These are phyloP conservation scores for Zygosaccharomyces sapae DNA, from an alignment of 1,139 yeast species.

Conservation along the genomic window DNA sequence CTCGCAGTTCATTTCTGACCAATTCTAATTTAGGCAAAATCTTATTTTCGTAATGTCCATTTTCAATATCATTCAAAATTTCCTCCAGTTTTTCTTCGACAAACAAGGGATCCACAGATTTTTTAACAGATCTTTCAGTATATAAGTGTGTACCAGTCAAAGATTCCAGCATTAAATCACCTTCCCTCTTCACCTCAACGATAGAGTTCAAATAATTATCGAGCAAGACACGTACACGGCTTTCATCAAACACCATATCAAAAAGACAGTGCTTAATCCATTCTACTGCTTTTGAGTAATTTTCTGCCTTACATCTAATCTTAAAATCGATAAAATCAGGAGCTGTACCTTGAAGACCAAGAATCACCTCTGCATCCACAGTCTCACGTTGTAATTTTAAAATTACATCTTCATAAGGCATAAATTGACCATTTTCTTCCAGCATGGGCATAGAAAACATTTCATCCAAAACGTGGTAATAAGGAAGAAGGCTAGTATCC, in stretches of 20 bases:
- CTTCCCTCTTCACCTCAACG: slow-evolving; percentile 79
- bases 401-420: slow-evolving; percentile 73
- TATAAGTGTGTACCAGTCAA: slow-evolving; percentile 52
- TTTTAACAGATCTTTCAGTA: slow-evolving; percentile 56
- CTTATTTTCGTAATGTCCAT: slow-evolving; percentile 36
- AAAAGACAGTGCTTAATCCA: slow-evolving; percentile 72
- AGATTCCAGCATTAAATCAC: slow-evolving; percentile 66
- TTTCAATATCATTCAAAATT: slow-evolving; percentile 48
- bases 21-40: slow-evolving; percentile 54
- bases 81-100: slow-evolving; percentile 58
- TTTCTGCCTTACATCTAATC: slow-evolving; percentile 56
- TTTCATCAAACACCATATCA: slow-evolving; percentile 64
- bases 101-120: slow-evolving; percentile 60
- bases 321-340: slow-evolving; percentile 61
- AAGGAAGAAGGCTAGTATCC: slow-evolving; percentile 51
- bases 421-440: slow-evolving; percentile 50
- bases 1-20: slow-evolving; percentile 56
- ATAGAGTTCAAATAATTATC: slow-evolving; percentile 73
- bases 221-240: slow-evolving; percentile 63
- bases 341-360: slow-evolving; percentile 58
- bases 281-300: slow-evolving; percentile 63
- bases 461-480: slow-evolving; percentile 60
- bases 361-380: slow-evolving; percentile 51
- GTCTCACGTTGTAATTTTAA: slow-evolving; percentile 70
- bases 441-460: slow-evolving; percentile 70